phyloP scores from a whole-genome alignment of 1,284 basidiomycete genomes.

The Ceratobasidium sp. region DNA sequence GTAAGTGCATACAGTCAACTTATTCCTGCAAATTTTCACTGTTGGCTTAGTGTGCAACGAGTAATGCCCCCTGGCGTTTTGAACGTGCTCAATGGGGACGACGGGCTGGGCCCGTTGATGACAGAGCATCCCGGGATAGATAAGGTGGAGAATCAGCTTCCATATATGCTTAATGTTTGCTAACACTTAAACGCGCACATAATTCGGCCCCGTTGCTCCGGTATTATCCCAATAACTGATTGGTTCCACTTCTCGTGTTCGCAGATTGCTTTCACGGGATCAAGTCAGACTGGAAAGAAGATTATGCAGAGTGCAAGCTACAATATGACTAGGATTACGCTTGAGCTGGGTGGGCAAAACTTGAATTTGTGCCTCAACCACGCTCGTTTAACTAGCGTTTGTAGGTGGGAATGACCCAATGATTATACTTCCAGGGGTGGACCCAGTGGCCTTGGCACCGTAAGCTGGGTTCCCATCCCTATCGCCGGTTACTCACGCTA shows the following conservation, averaged over 20 bases:
- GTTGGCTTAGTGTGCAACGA: conserved; percentile 27
- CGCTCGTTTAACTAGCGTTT: neutral
- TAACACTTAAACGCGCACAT: neutral
- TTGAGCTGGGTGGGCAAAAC: conserved; percentile 68
- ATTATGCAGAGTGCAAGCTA: conserved; percentile 74
- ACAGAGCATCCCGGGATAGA: conserved; percentile 80
- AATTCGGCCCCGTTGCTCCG: neutral
- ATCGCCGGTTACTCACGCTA: neutral
- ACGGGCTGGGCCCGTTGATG: conserved; percentile 85
- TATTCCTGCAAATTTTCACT: neutral
- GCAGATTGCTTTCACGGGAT: conserved; percentile 58
- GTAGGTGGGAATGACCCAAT: conserved; percentile 36
- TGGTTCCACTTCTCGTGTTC: neutral
- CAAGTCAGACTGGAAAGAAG: conserved; percentile 82
- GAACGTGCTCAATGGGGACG: conserved; percentile 89
- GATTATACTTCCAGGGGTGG: conserved; percentile 19
- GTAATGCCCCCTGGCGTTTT: conserved; percentile 92
- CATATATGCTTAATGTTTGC: neutral
- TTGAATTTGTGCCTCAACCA: neutral
- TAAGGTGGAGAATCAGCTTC: conserved; percentile 59
- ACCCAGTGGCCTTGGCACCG: conserved; percentile 20
- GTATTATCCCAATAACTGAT: neutral
- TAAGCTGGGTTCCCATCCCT: neutral
- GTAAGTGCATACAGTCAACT: conserved; percentile 51
- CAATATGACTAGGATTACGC: conserved; percentile 72